phyloP scores from a whole-genome alignment of 495 filamentous ascomycete species.

The Lasiosphaeria ovina region DNA sequence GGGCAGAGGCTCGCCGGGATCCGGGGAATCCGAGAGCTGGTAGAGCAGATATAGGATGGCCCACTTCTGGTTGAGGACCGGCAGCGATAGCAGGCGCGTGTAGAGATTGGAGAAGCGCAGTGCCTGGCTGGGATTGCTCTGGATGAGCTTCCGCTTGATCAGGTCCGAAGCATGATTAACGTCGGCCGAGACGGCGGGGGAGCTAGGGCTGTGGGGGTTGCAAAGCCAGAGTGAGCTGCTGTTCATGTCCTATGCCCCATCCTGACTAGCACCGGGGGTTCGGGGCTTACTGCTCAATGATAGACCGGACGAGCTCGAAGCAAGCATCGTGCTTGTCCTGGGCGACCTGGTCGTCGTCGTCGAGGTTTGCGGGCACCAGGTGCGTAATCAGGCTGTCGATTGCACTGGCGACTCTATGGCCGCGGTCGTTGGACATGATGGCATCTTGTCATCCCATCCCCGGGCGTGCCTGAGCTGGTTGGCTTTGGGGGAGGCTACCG shows the following conservation, averaged over 20 bases:
- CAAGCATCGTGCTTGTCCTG: conserved; percentile 52
- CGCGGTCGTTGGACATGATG: conserved; percentile 43
- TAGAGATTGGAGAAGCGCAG: conserved; percentile 85
- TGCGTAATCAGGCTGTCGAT: conserved; percentile 58
- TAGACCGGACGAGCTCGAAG: conserved; percentile 48
- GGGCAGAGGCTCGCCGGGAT: conserved; percentile 42
- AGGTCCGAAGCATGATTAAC: conserved; percentile 88
- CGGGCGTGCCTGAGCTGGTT: too few species aligned
- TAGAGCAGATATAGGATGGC: conserved; percentile 89
- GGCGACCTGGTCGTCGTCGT: conserved; percentile 47
- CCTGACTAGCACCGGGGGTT: neutral
- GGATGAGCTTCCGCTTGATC: conserved; percentile 83
- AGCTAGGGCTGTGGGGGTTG: conserved; percentile 23
- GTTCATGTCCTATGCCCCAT: neutral
- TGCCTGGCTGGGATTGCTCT: conserved; percentile 78
- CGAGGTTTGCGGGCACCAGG: conserved; percentile 48
- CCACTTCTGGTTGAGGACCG: conserved; percentile 94
- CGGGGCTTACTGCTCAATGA: conserved; percentile 48
- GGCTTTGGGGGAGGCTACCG: neutral
- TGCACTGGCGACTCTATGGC: conserved; percentile 49
- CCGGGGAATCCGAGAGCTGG: conserved; percentile 66
- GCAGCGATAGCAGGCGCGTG: conserved; percentile 79
- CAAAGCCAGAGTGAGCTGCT: conserved; percentile 10
- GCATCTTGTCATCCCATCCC: conserved; percentile 30
- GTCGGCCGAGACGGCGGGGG: conserved; percentile 50